Percentiles rank a stretch among this genome's conserved stretches.
These are phyloP conservation scores for Meyerozyma smithsonii DNA, from an alignment of 1,139 yeast species.

Conservation along the genomic window DNA sequence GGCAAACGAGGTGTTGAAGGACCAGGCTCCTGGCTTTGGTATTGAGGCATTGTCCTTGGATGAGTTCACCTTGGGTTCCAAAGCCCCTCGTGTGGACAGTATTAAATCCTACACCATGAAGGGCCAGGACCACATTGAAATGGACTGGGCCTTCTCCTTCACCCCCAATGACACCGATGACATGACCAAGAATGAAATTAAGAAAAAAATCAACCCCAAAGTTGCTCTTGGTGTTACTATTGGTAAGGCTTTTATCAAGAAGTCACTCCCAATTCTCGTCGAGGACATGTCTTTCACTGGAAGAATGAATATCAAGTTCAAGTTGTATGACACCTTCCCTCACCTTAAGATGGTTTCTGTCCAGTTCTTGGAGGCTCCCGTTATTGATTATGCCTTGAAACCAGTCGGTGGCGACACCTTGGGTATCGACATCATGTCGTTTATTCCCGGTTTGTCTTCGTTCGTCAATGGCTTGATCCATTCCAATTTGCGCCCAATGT, in stretches of 20 bases:
- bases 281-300: constrained; percentile 78
- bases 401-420: constrained; percentile 88
- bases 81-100: constrained; percentile 69
- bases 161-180: constrained; percentile 78
- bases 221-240: constrained; percentile 74
- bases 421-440: constrained; percentile 78
- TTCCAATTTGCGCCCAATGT: constrained; percentile 66
- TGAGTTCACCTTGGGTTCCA: constrained; percentile 74
- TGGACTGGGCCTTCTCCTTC: constrained; percentile 81
- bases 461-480: constrained; percentile 68
- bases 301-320: constrained; percentile 60
- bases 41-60: constrained; percentile 68
- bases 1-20: constrained; percentile 62
- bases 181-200: constrained; percentile 72
- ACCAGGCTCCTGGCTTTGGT: constrained; percentile 77
- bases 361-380: constrained; percentile 72
- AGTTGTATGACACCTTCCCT: constrained; percentile 62
- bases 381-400: constrained; percentile 70
- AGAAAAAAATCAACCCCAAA: constrained; percentile 68
- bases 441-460: constrained; percentile 73
- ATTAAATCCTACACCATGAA: constrained; percentile 67
- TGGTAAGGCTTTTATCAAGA: constrained; percentile 74
- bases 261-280: constrained; percentile 68
- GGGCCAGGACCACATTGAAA: constrained; percentile 63
- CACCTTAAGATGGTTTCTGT: constrained; percentile 68